Evolutionary conservation across 164 flowering plant genomes (phyloP).

Genomic region (Umbellularia californica): DNA sequence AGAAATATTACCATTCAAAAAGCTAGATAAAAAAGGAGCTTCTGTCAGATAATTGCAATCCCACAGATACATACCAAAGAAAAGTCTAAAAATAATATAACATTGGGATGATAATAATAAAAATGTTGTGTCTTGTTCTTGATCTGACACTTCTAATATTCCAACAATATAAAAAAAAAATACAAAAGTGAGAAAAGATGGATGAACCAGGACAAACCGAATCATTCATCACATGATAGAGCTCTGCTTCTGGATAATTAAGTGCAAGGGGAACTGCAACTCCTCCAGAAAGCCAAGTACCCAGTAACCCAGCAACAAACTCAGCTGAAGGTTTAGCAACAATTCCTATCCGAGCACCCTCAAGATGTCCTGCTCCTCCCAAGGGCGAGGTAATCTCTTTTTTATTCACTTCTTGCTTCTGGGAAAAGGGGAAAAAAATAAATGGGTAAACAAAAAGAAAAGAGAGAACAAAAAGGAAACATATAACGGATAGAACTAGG

Average conservation of each 20-base stretch:
- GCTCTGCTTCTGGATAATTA: conserved; percentile 93
- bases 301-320: conserved; percentile 85
- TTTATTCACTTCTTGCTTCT: conserved; percentile 19
- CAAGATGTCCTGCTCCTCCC: conserved; percentile 35
- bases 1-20: background rate
- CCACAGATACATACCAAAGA: background rate
- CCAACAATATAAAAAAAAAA: background rate
- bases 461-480: no score
- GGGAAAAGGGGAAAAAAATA: conserved; percentile 8
- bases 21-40: background rate
- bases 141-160: background rate
- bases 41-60: conserved; percentile 3
- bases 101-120: background rate
- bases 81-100: background rate
- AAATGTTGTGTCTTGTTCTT: background rate
- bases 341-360: conserved; percentile 87
- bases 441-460: no score
- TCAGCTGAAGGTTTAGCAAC: conserved; percentile 96
- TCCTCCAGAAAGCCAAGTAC: conserved; percentile 93
- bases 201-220: conserved; percentile 50
- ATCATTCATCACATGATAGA: conserved; percentile 89
- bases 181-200: background rate
- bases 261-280: conserved; percentile 99
- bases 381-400: conserved; percentile 1
- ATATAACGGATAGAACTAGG: no score